Evolutionary conservation across 441 rosid species (phyloP), one percentile per base, ranked within the genome.

Genomic region (Arabidopsis lyrata): DNA sequence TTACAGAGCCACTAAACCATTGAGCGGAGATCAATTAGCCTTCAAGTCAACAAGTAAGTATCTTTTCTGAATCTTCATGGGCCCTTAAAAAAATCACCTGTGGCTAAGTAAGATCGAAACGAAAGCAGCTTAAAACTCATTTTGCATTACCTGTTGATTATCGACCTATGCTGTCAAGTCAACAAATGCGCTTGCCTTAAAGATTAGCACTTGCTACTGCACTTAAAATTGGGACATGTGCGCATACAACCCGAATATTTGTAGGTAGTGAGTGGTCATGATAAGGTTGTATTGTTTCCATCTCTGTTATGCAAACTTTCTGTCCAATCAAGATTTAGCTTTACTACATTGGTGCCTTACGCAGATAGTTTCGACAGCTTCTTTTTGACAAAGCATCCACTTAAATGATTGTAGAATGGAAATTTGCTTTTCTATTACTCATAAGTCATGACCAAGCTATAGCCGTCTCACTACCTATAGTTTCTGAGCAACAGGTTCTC

Each of bases 41-140:
- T 60, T 77, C 54, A 72, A 66, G 77, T 77, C 81, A 77, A 72
- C 73, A 60, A 45, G 80, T 65, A 66, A 77, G 66, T 45, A 31
- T 61, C 48, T 61, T 44, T 22, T 52, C 70, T 72, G 77, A 72
- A 72, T 71, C 63, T 52, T 41, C 64, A 77, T 66, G 68, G 77
- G 77, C 73, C 77, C 80, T 72, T 35, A 15, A 45, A 72, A 2
- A 58, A 53, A 52, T 77, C 80, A 66, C 68, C 63, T 77, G 72
- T 71, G 68, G 80, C 67, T 48, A 27, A 77, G 68, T 65, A 77
- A 56, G 18, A 38, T 48, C 2, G 29, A 68, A 68, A 29, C 61
- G 2, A 70, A 76, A 57, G 76, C 57, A 59, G 45, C 63, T 60
- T 44, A 32, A 18, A 59, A 45, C 60, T 8, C 31, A 64, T 71